phyloP scores from a whole-genome alignment of 2,329 filamentous ascomycete genomes.

The Fusarium dlaminii region DNA sequence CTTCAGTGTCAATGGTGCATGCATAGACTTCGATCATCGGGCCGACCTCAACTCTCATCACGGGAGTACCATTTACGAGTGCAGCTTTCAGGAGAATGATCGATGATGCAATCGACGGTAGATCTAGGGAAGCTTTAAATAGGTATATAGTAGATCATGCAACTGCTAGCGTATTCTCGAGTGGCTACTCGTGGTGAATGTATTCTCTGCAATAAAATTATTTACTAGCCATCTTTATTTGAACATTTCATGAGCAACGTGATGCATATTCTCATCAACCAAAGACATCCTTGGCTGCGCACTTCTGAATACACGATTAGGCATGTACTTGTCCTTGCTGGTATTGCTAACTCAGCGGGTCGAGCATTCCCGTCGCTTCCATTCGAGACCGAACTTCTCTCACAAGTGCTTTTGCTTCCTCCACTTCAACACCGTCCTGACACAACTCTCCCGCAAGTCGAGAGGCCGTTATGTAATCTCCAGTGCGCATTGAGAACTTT shows the following conservation, averaged over 20 bases:
- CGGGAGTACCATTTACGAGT: not conserved
- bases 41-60: constrained; percentile 4
- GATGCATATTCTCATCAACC: constrained; percentile 15
- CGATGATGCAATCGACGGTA: not conserved
- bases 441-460: constrained; percentile 89
- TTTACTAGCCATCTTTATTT: not conserved
- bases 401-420: constrained; percentile 94
- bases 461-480: constrained; percentile 80
- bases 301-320: not conserved
- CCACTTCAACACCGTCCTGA: constrained; percentile 94
- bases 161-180: not conserved
- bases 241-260: constrained; percentile 23
- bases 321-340: constrained; percentile 16
- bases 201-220: not conserved
- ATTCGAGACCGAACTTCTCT: constrained; percentile 84
- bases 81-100: not conserved
- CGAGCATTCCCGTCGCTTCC: constrained; percentile 58
- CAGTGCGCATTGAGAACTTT: constrained; percentile 77
- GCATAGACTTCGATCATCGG: constrained; percentile 16
- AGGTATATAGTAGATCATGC: not conserved
- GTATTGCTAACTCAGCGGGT: constrained; percentile 36
- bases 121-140: constrained; percentile 1
- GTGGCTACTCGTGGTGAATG: not conserved
- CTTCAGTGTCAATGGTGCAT: not conserved
- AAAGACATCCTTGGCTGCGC: not conserved